phyloP scores from a whole-genome alignment of 371 early-diverging fungal genomes.

The Rhizopus sp. region DNA sequence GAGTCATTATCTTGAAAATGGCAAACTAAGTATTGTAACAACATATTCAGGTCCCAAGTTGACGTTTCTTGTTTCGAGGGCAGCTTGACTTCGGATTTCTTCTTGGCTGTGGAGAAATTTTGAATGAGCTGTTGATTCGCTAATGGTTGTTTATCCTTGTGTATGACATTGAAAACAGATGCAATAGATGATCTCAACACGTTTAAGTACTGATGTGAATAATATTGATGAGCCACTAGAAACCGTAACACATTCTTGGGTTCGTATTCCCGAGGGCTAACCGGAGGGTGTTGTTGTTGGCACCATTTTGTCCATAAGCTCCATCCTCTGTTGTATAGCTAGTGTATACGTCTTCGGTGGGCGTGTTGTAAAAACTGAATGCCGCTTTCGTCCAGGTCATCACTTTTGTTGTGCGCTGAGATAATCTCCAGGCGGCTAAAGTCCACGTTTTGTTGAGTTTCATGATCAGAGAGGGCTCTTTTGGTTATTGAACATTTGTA shows the following conservation, averaged over 20 bases:
- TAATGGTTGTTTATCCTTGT: not conserved
- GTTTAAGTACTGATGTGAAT: too few relatives aligned
- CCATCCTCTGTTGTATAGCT: conserved; percentile 8
- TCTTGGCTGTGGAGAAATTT: conserved; percentile 2
- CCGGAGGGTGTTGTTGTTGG: not conserved
- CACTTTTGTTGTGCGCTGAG: too few relatives aligned
- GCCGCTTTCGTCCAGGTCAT: not conserved
- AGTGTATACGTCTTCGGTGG: not conserved
- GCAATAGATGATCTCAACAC: too few relatives aligned
- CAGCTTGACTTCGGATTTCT: not conserved
- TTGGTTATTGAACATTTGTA: not conserved
- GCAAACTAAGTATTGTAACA: too few relatives aligned
- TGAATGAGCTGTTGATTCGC: not conserved
- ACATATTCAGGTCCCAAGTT: conserved; percentile 5
- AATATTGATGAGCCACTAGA: too few relatives aligned
- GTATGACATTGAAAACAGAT: not conserved
- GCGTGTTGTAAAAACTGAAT: not conserved
- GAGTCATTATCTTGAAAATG: too few relatives aligned
- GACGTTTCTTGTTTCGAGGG: not conserved
- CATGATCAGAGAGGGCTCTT: not conserved
- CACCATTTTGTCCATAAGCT: conserved; percentile 6
- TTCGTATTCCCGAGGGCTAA: not conserved
- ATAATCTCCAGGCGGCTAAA: too few relatives aligned
- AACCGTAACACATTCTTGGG: too few relatives aligned
- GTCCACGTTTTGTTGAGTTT: conserved; percentile 7